Evolutionary conservation across 106 monocot genomes (phyloP).

Genomic region (Amphibolis antarctica): DNA sequence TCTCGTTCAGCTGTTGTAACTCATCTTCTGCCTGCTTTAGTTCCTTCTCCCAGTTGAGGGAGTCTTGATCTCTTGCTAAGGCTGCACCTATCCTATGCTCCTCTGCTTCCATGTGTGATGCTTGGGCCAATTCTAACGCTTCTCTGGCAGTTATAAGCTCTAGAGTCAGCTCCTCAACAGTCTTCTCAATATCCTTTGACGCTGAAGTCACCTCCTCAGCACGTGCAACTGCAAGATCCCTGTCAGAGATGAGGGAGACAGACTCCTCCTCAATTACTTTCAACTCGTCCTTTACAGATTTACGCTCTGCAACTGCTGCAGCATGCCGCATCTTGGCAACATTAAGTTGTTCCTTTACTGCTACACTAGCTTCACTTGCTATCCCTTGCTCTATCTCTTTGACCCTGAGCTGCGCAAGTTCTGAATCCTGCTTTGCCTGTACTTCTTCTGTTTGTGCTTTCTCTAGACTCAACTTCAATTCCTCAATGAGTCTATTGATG

Average conservation of each 20-base stretch:
- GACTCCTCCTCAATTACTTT: slow-evolving; percentile 15
- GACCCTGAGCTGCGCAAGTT: slow-evolving; percentile 32
- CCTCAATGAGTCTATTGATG: slow-evolving; percentile 33
- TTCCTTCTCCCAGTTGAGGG: slow-evolving; percentile 16
- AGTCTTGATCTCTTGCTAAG: slow-evolving; percentile 25
- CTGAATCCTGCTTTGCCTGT: slow-evolving; percentile 40
- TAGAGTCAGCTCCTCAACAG: slow-evolving; percentile 27
- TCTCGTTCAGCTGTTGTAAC: slow-evolving; percentile 15
- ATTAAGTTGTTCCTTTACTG: slow-evolving; percentile 29
- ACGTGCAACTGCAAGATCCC: slow-evolving; percentile 17
- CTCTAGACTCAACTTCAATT: slow-evolving; percentile 34
- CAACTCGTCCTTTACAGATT: slow-evolving; percentile 27
- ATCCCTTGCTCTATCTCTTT: slow-evolving; percentile 42
- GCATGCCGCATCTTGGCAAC: slow-evolving; percentile 29
- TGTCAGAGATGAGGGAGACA: slow-evolving; percentile 19
- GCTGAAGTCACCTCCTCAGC: slow-evolving; percentile 28
- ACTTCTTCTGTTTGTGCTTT: slow-evolving; percentile 33
- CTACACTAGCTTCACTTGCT: slow-evolving; percentile 21
- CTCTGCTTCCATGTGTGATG: slow-evolving; percentile 38
- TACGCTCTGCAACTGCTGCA: slow-evolving; percentile 27
- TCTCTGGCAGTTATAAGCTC: slow-evolving; percentile 35
- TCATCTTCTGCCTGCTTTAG: slow-evolving; percentile 30
- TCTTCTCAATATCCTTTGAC: slow-evolving; percentile 29
- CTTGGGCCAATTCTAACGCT: slow-evolving; percentile 27
- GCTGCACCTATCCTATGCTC: slow-evolving; percentile 26